Base-by-base conservation (phyloP, 2,329 filamentous ascomycete genomes). In the Endoconidiophora polonica region DNA sequence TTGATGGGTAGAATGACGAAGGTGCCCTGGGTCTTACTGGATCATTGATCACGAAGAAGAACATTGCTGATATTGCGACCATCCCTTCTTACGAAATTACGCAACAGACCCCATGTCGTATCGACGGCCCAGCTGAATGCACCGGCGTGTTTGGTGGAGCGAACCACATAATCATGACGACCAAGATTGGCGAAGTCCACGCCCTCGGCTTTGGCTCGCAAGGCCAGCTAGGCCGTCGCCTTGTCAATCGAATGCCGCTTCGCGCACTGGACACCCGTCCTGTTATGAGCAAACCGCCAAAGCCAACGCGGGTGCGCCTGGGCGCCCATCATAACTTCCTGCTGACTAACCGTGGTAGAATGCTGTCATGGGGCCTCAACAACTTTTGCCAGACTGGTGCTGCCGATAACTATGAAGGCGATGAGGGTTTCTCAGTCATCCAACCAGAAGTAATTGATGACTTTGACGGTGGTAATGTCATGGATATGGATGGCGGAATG, bases 311-410 rank as follows among this genome's bases (percentile, higher is more conserved):
- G n/a, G 56, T 61, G 7, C 70, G 69, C 18, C 75, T 73, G 52
- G 81, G 81, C 16, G 70, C 74, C 45, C 81, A 82, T 60, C 79
- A 85, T 60, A 78, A 74, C 50, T 83, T 86, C 55, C 79, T 78
- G n/a, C 70, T 85, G 45, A 71, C 76, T 57, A 69, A 70, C 41
- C 71, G 71, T 12, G 79, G 74, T n/a, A 71, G 73, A 42, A 74
- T 83, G 16, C 83, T 73, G 63, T 68, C 73, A 0, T 86, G 81
- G 79, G 81, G 81, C 3, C 63, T 82, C 39, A 86, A 86, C 65
- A 81, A 77, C 59, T 85, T 77, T 59, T 78, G 76, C 48, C 76
- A 85, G 62, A 81, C 77, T 7, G 82, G 77, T 44, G 81, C 54
- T 65, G 69, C 68, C 83, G 53, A 65, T 69, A 29, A 71, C 69